These are phyloP conservation scores for Boletus coccyginus DNA, from an alignment of 768 basidiomycete genomes.

Conservation along the genomic window DNA sequence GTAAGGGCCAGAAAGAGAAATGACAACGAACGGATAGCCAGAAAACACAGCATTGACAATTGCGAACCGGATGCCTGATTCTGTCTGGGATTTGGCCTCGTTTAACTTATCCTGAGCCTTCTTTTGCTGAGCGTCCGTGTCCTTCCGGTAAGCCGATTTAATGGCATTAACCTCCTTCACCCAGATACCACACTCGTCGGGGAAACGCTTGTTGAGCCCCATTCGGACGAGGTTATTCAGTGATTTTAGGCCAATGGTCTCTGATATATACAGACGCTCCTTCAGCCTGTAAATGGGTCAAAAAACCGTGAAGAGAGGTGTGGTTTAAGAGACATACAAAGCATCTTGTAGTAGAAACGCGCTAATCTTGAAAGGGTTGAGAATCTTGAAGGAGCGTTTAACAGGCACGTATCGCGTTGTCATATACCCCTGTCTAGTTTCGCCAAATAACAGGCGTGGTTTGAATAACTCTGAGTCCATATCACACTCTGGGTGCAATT, in stretches of 20 bases:
- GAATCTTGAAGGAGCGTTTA: constrained; percentile 9
- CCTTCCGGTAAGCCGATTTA: not conserved
- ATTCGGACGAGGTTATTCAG: constrained; percentile 28
- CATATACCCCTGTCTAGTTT: constrained; percentile 42
- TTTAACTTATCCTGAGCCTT: constrained; percentile 9
- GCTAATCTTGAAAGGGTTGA: constrained; percentile 4
- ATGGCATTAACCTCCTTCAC: constrained; percentile 11
- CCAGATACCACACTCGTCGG: constrained; percentile 25
- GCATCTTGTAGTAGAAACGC: constrained; percentile 21
- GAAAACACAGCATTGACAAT: constrained; percentile 28
- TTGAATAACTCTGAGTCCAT: constrained; percentile 22
- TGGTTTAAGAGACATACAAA: constrained; percentile 15
- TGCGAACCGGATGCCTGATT: constrained; percentile 22
- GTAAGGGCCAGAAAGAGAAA: not conserved
- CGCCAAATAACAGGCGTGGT: constrained; percentile 39
- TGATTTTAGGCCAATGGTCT: constrained; percentile 20
- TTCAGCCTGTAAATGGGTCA: constrained; percentile 17
- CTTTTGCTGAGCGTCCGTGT: constrained; percentile 7
- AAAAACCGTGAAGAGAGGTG: not conserved
- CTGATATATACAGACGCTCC: constrained; percentile 27
- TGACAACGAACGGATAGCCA: constrained; percentile 18
- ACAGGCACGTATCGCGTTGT: constrained; percentile 27
- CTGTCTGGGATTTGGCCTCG: constrained; percentile 10
- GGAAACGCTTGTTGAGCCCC: constrained; percentile 32
- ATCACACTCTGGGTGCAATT: constrained; percentile 20